These are phyloP conservation scores for Euphrasia confusa DNA, from an alignment of 257 asterid species.

Conservation along the genomic window DNA sequence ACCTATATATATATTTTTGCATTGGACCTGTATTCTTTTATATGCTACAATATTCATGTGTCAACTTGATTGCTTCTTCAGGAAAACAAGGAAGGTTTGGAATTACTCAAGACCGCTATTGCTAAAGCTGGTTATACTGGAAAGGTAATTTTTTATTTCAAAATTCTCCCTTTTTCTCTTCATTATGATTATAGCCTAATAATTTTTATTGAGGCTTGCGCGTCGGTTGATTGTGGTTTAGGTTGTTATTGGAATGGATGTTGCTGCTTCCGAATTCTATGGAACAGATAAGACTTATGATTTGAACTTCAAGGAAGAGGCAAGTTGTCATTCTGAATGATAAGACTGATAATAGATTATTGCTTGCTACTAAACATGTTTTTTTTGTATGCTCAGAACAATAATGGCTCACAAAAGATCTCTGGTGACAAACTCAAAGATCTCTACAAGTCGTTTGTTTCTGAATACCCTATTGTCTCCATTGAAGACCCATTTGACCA, in stretches of 20 bases:
- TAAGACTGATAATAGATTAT: neutral
- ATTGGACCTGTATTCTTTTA: neutral
- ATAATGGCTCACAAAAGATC: slow-evolving; percentile 74
- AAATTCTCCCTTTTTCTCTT: neutral
- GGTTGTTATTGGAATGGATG: slow-evolving; percentile 99
- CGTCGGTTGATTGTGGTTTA: slow-evolving; percentile 16
- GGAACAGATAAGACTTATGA: slow-evolving; percentile 73
- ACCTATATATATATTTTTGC: neutral
- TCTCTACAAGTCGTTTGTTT: slow-evolving; percentile 77
- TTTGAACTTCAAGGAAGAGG: slow-evolving; percentile 98
- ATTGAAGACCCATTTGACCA: slow-evolving; percentile 98
- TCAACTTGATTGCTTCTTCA: slow-evolving; percentile 26
- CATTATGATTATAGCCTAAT: no score
- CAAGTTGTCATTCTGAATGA: slow-evolving; percentile 19
- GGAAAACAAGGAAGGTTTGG: slow-evolving; percentile 99
- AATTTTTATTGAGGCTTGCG: no score
- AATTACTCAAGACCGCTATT: slow-evolving; percentile 94
- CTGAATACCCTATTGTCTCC: slow-evolving; percentile 89
- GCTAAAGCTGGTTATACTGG: slow-evolving; percentile 91
- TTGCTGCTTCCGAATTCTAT: slow-evolving; percentile 97
- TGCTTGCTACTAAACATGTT: neutral
- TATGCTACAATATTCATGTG: slow-evolving; percentile 20
- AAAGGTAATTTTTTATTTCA: slow-evolving; percentile 40
- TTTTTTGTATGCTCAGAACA: slow-evolving; percentile 47
- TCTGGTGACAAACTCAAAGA: slow-evolving; percentile 91